A percentile compares a stretch with the other conserved stretches of the same genome.
phyloP scores from a whole-genome alignment of 2,329 filamentous ascomycete genomes.

The Didymella sp. region DNA sequence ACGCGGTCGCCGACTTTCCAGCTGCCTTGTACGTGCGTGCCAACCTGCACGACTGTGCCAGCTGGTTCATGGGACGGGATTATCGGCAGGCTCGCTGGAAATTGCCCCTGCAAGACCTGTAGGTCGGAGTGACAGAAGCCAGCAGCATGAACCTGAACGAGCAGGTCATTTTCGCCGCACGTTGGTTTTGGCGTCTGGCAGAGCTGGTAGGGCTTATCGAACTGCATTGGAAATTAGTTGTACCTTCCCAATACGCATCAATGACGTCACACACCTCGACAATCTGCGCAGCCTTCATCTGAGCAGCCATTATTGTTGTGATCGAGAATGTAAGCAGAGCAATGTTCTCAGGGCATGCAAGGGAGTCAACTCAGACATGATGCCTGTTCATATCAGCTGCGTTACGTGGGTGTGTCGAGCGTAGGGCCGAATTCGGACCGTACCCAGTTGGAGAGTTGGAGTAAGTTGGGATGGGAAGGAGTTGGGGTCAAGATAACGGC shows the following conservation, averaged over 20 bases:
- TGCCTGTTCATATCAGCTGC: neutral
- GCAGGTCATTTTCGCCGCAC: constrained; percentile 31
- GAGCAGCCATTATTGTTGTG: constrained; percentile 12
- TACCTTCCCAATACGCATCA: neutral
- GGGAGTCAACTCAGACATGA: neutral
- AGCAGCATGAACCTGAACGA: constrained; percentile 33
- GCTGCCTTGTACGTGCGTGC: constrained; percentile 31
- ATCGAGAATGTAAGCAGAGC: neutral
- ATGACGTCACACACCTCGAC: constrained; percentile 25
- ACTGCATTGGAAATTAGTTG: constrained; percentile 15
- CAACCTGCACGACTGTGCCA: constrained; percentile 38
- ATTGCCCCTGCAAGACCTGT: constrained; percentile 36
- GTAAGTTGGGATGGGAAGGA: neutral
- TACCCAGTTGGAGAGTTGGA: constrained; percentile 2
- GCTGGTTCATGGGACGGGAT: constrained; percentile 47
- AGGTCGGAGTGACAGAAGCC: constrained; percentile 41
- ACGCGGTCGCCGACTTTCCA: constrained; percentile 44
- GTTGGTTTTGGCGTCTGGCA: constrained; percentile 24
- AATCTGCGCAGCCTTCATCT: constrained; percentile 33
- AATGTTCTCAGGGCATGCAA: neutral
- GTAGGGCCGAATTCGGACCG: constrained; percentile 4
- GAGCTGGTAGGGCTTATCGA: constrained; percentile 27
- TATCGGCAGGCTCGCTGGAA: constrained; percentile 34
- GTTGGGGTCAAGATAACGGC: constrained; percentile 6
- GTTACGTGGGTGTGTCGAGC: neutral